Base-by-base conservation (phyloP, 108 stramenopile genomes). In the Bacterosira constricta region DNA sequence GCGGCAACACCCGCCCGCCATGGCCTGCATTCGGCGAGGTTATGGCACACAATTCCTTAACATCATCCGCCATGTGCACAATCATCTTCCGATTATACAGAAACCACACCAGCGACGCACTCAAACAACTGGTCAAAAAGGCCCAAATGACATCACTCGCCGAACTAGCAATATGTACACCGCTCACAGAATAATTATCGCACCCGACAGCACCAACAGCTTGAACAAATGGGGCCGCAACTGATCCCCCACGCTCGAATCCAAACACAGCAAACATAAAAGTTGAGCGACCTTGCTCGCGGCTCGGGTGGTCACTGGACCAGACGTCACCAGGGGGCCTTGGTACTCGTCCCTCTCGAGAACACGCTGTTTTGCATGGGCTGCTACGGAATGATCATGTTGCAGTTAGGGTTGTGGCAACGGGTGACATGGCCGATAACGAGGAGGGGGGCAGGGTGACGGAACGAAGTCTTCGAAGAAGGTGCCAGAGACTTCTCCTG, bases 41-140 rank as follows among this genome's bases (percentile, higher is more conserved):
- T 52, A 91, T 80, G 35, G 84, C 92, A 61, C 85, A 83, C 38
- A 97, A 69, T 51, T 97, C 93, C 61, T 92, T 90, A 67, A 97
- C 65, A 74, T 97, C 96, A 67, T 94, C 95, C 21, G 93, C 92
- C 86, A 97, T 93, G 74, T 96, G 91, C 45, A 92, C 66, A 66
- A 97, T 92, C 83, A 95, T 94, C 59, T 92, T 93, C 35, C 90
- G 73, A 77, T 97, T 92, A 63, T 96, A 95, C 11, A 97, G 74
- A 61, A 95, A 96, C 88, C 85, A 94, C 7, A 96, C 92, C 66
- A 97, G 70, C 49, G 88, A 89, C 17, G 86, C 81, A 20, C 87
- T 85, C 13, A 96, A 82, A 60, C 92, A 95, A 46, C 74, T 51
- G 53, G 83, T 73, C 32, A 87, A 74, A 58, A 97, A 87, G 30